Conservation (phyloP, 1,284 basidiomycete genomes). For the Marasmius sp. region DNA sequence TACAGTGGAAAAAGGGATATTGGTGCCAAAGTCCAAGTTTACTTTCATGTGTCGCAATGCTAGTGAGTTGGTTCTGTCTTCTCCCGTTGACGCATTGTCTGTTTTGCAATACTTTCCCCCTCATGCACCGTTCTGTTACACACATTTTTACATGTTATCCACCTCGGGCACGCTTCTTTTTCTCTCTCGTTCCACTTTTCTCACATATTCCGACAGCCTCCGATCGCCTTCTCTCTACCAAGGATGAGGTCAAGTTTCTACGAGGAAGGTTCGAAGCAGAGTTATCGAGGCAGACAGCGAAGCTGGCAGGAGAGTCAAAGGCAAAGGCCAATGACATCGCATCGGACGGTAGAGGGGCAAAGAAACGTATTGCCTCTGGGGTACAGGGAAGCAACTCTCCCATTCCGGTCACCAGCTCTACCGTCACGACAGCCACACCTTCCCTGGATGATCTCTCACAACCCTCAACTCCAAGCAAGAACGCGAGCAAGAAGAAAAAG, state of each 20-base stretch:
- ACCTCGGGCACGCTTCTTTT: constrained; percentile 5
- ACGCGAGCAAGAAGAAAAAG: constrained; percentile 54
- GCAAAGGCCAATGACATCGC: not conserved
- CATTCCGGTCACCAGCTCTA: not conserved
- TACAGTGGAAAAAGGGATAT: not conserved
- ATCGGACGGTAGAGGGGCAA: not conserved
- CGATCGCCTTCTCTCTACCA: constrained; percentile 63
- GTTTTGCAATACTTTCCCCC: constrained; percentile 1
- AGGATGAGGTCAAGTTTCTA: constrained; percentile 63
- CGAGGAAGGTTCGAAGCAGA: constrained; percentile 71
- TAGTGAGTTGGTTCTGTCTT: constrained; percentile 54
- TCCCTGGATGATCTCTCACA: constrained; percentile 9
- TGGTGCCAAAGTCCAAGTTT: constrained; percentile 47
- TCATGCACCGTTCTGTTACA: not conserved
- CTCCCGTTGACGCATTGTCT: not conserved
- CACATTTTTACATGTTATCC: constrained; percentile 1
- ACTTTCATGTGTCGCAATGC: constrained; percentile 58
- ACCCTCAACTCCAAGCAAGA: not conserved
- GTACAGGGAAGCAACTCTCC: not conserved
- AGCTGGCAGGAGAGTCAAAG: constrained; percentile 49
- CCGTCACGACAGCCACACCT: not conserved
- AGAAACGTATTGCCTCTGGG: not conserved
- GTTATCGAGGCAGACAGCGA: constrained; percentile 63
- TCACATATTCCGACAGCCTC: constrained; percentile 48
- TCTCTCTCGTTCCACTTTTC: constrained; percentile 7